Base-by-base conservation (phyloP, 345 rosid genomes). In the Eucalyptus grandis region DNA sequence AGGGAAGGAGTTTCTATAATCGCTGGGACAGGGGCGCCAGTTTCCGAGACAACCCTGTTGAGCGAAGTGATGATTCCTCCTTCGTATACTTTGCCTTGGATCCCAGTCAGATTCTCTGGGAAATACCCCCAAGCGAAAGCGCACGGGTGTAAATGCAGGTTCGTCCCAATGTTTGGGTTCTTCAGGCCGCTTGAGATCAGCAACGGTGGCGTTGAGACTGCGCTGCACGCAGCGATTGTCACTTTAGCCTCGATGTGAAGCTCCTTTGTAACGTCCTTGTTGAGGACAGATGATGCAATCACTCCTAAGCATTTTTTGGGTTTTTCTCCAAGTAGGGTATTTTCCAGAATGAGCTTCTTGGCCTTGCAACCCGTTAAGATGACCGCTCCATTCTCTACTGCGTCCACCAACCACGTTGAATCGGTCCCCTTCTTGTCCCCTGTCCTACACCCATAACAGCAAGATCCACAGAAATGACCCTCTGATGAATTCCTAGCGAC, bases 61-160 rank as follows among this genome's bases (percentile, higher is more conserved):
- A 89, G 60, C 12, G 90, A 89, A 22, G 90, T 86, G 62, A 89
- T 86, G 90, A 89, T 86, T 40, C 88, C 88, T 87, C 90, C 90
- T n/a, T 86, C 88, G 49, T 89, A 49, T 16, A 65, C 40, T 53
- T 86, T 89, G 15, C 90, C 90, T 40, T 86, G 53, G 90, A 86
- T 49, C 43, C 65, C 69, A 6, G n/a, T 49, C 86, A 14, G 51
- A 53, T 40, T 50, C 49, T 89, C 72, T 11, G 90, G 90, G 51
- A 89, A 89, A 88, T 89, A 86, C 7, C 90, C 90, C 90, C 90
- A 89, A 5, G 86, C 65, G 2, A 89, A 17, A 46, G 30, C 62
- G 43, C n/a, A 47, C 14, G 90, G 90, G 65, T 89, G 90, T 22
- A 89, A 81, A n/a, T 89, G 88, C 50, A 89, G 90, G 58, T 89